Evolutionary conservation across 192 early-diverging fungal species (phyloP).

Genomic region (Allomyces javanicus): DNA sequence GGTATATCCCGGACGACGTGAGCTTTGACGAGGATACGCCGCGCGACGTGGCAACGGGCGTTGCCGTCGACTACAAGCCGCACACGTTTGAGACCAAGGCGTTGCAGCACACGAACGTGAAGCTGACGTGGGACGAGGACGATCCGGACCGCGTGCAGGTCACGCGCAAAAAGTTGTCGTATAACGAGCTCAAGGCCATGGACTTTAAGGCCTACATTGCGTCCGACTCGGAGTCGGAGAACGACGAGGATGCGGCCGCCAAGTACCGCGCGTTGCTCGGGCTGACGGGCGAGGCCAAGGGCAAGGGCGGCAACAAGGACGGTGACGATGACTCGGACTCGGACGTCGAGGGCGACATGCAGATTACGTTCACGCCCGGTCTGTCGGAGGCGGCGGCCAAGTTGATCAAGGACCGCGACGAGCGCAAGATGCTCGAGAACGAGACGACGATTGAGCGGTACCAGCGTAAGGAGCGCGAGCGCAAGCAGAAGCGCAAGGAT

Average conservation of each 20-base stretch:
- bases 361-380: slow-evolving; percentile 90
- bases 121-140: slow-evolving; percentile 90
- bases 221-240: slow-evolving; percentile 38
- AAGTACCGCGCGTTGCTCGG: slow-evolving; percentile 24
- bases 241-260: slow-evolving; percentile 32
- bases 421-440: slow-evolving; percentile 21
- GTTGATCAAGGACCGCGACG: slow-evolving; percentile 26
- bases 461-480: slow-evolving; percentile 64
- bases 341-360: slow-evolving; percentile 50
- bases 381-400: slow-evolving; percentile 49
- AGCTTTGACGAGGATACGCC: slow-evolving; percentile 51
- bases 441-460: slow-evolving; percentile 75
- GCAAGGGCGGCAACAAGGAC: slow-evolving; percentile 7
- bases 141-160: slow-evolving; percentile 61
- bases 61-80: slow-evolving; percentile 48
- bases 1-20: slow-evolving; percentile 84
- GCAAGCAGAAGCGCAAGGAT: slow-evolving; percentile 38
- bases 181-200: slow-evolving; percentile 73
- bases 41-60: slow-evolving; percentile 31
- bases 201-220: slow-evolving; percentile 83
- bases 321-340: slow-evolving; percentile 19
- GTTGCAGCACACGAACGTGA: slow-evolving; percentile 79
- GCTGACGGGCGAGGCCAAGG: neutral
- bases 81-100: slow-evolving; percentile 54
- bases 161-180: slow-evolving; percentile 63